Percentiles rank a stretch among this genome's conserved stretches.
phyloP scores from a whole-genome alignment of 2,329 filamentous ascomycete genomes.

The Orbilia javanica region DNA sequence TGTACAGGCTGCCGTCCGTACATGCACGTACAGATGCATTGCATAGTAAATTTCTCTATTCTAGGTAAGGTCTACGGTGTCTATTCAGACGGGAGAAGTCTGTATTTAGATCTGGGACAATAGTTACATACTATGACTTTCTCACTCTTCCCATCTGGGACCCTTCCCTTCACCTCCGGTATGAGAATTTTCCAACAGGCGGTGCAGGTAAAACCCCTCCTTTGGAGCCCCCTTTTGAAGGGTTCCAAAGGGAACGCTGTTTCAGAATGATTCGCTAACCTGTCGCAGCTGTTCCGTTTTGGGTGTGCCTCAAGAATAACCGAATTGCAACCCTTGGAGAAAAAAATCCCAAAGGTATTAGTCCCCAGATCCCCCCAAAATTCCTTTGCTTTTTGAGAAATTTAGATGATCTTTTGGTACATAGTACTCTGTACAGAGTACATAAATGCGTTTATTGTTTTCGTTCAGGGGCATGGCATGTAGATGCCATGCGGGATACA shows the following conservation, averaged over 20 bases:
- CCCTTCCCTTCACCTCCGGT: conserved; percentile 3
- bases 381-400: neutral
- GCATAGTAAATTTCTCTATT: conserved; percentile 13
- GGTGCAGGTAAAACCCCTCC: conserved; percentile 3
- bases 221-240: conserved; percentile 16
- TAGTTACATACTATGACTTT: conserved; percentile 28
- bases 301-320: neutral
- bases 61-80: conserved; percentile 1
- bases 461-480: conserved; percentile 15
- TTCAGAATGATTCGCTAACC: conserved; percentile 56
- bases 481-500: conserved; percentile 9
- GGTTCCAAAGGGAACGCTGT: conserved; percentile 22
- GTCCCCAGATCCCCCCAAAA: neutral
- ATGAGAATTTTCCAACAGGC: conserved; percentile 16
- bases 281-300: conserved; percentile 34
- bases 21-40: conserved; percentile 14
- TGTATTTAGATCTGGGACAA: conserved; percentile 43
- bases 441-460: neutral
- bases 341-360: too few relatives aligned
- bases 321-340: neutral
- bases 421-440: too few relatives aligned
- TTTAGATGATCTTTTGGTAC: neutral
- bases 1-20: neutral
- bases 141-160: too few relatives aligned
- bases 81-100: conserved; percentile 8